Base-by-base conservation (phyloP, 768 basidiomycete genomes). In the Coprinellus micaceus region DNA sequence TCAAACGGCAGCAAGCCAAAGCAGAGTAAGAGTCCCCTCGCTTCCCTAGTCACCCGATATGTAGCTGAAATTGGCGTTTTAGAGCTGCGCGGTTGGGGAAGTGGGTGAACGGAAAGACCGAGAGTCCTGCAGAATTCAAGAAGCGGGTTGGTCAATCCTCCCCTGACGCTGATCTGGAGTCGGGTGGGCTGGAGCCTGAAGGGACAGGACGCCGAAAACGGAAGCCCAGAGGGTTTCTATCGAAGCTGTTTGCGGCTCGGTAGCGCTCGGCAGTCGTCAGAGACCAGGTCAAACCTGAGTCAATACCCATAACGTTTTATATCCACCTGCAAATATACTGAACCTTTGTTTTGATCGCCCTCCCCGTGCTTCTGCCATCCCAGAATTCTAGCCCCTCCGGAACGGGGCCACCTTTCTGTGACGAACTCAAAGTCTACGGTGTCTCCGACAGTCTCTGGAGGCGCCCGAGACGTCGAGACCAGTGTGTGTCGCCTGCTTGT, bases 51-150 rank as follows among this genome's bases (percentile, higher is more conserved):
- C 24, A 37, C 36, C 36, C 44, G 19, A 22, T 53, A 3, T 12
- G 1, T 49, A 13, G 25, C 22, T 39, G 15, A 25, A 13, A n/a
- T 28, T 44, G 15, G 37, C 26, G n/a, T n/a, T 37, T 3, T 56
- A 94, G 91, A 63, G 66, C 70, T 33, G 80, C 80, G 28, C 80
- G 79, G 51, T 73, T 76, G 57, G 94, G 94, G 0, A 88, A 94
- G 78, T 96, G 93, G 93, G 74, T 70, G 25, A 60, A 78, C 2
- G 84, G 83, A 1, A 63, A 62, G 0, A 62, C 60, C 4, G 94
- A 95, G 61, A 83, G 81, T 7, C 94, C 94, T 0, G 81, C 84
- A 0, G 85, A 88, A 48, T 95, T 89, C 69, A 95, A 97, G 72
- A 83, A 82, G 30, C 77, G 90, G 33, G 69, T 84, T 62, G 78